Evolutionary conservation across 495 filamentous ascomycete genomes (phyloP).

Genomic region (Lasiosphaeriaceae sp.): DNA sequence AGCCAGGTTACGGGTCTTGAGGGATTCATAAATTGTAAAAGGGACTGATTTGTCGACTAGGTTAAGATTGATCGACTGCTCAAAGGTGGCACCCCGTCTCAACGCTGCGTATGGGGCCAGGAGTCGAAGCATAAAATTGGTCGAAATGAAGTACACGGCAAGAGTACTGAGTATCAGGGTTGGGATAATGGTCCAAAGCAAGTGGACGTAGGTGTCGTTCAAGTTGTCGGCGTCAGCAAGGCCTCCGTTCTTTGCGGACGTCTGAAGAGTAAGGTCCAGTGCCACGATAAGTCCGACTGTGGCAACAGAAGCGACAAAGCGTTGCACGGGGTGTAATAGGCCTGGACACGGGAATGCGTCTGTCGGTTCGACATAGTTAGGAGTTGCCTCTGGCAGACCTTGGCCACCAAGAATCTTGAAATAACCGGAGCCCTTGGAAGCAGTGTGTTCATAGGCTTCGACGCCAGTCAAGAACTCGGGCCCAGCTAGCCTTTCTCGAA

Average conservation of each 20-base stretch:
- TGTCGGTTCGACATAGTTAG: conserved; percentile 8
- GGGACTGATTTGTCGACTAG: conserved; percentile 16
- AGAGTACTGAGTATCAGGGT: conserved; percentile 13
- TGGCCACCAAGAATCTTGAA: conserved; percentile 18
- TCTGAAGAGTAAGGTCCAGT: conserved; percentile 20
- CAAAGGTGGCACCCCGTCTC: conserved; percentile 6
- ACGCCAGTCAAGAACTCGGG: conserved; percentile 17
- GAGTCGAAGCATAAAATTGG: conserved; percentile 10
- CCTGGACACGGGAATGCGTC: conserved; percentile 12
- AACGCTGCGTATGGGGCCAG: conserved; percentile 19
- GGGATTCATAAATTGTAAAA: conserved; percentile 10
- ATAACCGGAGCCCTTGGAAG: conserved; percentile 13
- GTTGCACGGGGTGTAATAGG: conserved; percentile 13
- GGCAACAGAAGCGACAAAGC: conserved; percentile 5
- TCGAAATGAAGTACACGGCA: conserved; percentile 13
- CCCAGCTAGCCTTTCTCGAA: conserved; percentile 12
- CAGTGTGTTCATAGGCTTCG: conserved; percentile 17
- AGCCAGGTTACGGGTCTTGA: conserved; percentile 12
- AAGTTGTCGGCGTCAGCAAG: conserved; percentile 15
- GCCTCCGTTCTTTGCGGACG: conserved; percentile 14
- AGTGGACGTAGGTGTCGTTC: conserved; percentile 13
- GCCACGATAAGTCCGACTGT: conserved; percentile 14
- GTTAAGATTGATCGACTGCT: conserved; percentile 15
- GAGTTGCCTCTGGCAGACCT: background rate
- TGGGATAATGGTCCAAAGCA: conserved; percentile 24